A percentile compares a stretch with the other conserved stretches of the same genome.
phyloP scores from a whole-genome alignment of 202 grass and related monocot species.

The Schoenoplectus tabernaemontani region DNA sequence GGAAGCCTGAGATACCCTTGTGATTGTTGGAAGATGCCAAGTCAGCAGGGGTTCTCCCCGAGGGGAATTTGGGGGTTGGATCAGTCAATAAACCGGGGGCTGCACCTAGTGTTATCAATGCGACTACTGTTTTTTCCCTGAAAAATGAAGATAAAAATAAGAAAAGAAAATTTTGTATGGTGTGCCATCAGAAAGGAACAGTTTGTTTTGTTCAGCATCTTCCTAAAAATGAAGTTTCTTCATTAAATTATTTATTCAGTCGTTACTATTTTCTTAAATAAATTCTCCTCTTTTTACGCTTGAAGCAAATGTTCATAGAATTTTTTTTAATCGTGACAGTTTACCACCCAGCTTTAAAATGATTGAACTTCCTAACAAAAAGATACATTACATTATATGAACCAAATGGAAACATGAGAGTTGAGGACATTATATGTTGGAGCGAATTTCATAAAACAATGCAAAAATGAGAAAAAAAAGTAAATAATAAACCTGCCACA shows the following conservation, averaged over 20 bases:
- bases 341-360: too few relatives aligned
- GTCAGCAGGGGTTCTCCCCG: constrained; percentile 81
- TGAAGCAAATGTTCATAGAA: constrained; percentile 13
- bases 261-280: not conserved
- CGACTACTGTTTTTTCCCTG: constrained; percentile 80
- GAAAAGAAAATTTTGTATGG: not conserved
- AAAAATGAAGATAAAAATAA: not conserved
- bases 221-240: not conserved
- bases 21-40: constrained; percentile 73
- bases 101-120: constrained; percentile 58
- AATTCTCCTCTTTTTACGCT: not conserved
- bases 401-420: constrained; percentile 2
- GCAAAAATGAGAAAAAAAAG: not conserved
- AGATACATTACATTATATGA: too few relatives aligned
- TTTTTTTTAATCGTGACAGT: not conserved
- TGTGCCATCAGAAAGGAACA: not conserved
- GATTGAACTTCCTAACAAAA: too few relatives aligned
- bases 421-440: constrained; percentile 19
- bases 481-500: constrained; percentile 59
- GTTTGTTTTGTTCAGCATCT: not conserved
- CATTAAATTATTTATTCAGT: not conserved
- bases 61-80: constrained; percentile 62
- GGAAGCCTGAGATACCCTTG: constrained; percentile 90
- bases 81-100: constrained; percentile 79
- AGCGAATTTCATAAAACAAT: not conserved